Percentiles rank a stretch among this genome's conserved stretches.
Conservation (phyloP, 2,329 filamentous ascomycete genomes). For the Dactylellina sp. region DNA sequence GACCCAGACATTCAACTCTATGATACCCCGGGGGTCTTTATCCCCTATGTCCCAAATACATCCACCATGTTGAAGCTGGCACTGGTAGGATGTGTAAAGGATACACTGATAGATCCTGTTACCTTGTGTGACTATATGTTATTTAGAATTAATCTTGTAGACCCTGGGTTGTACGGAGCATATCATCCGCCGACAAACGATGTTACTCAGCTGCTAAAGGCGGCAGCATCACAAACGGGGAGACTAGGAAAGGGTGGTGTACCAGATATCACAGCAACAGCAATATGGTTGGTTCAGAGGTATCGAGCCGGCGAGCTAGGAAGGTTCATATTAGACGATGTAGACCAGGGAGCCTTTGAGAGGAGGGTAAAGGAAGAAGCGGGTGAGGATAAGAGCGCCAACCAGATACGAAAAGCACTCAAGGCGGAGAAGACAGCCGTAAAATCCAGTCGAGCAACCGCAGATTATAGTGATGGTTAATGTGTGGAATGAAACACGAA, state of each 20-base stretch:
- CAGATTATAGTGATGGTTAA: conserved; percentile 19
- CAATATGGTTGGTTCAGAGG: conserved; percentile 81
- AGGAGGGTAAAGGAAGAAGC: conserved; percentile 66
- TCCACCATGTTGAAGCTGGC: conserved; percentile 96
- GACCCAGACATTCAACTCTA: conserved; percentile 77
- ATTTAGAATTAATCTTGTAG: conserved; percentile 79
- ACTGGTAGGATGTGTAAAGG: conserved; percentile 88
- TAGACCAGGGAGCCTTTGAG: conserved; percentile 73
- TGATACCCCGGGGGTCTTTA: conserved; percentile 94
- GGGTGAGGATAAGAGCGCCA: conserved; percentile 58
- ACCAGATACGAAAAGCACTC: conserved; percentile 57
- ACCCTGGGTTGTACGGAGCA: conserved; percentile 72
- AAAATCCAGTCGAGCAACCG: conserved; percentile 33
- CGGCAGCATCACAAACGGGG: conserved; percentile 79
- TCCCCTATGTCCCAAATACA: conserved; percentile 86
- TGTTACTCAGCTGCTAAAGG: conserved; percentile 76
- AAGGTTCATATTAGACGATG: conserved; percentile 80
- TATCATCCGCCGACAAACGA: conserved; percentile 84
- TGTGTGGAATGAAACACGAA: conserved; percentile 3
- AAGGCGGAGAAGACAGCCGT: conserved; percentile 59
- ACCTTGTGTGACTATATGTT: conserved; percentile 91
- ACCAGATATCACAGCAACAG: conserved; percentile 77
- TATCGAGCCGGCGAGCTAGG: conserved; percentile 84
- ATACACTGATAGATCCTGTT: conserved; percentile 81
- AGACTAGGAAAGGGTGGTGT: conserved; percentile 78